Percentiles rank a stretch among this genome's conserved stretches.
phyloP scores from a whole-genome alignment of 306 rosid genomes.

The Casuarina equisetifolia region DNA sequence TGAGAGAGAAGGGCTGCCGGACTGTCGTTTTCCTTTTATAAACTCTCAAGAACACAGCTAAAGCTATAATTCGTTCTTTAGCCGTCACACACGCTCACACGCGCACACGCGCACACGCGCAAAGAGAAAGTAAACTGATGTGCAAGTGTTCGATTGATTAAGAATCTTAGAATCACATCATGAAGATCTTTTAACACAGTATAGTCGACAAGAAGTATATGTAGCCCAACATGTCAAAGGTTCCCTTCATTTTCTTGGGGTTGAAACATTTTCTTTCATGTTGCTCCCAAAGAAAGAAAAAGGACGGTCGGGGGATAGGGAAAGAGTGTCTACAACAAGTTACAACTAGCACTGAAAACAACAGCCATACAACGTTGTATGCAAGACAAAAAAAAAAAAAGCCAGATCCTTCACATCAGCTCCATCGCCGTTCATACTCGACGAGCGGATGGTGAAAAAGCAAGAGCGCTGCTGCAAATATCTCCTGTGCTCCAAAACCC shows the following conservation, averaged over 20 bases:
- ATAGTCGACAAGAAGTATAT: no score
- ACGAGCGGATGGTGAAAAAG: conserved; percentile 39
- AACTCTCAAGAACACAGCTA: no score
- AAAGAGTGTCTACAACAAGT: conserved; percentile 4
- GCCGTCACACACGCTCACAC: no score
- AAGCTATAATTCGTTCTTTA: no score
- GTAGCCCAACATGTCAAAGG: conserved; percentile 9
- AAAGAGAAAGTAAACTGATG: no score
- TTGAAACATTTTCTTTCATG: conserved; percentile 23
- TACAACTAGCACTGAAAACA: conserved; percentile 23
- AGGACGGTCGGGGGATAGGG: conserved; percentile 33
- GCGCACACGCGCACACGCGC: no score
- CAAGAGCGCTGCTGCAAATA: conserved; percentile 34
- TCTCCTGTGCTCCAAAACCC: conserved; percentile 47
- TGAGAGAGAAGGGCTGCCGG: no score
- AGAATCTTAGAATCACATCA: background rate
- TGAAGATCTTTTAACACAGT: background rate
- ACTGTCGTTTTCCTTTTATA: no score
- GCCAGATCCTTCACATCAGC: conserved; percentile 28
- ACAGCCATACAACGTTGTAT: conserved; percentile 23
- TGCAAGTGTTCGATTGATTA: no score
- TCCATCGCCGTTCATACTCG: conserved; percentile 25
- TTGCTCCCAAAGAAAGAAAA: conserved; percentile 37
- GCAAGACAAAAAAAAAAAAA: conserved; percentile 15
- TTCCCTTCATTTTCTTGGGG: conserved; percentile 17